A percentile compares a stretch with the other conserved stretches of the same genome.
phyloP scores from a whole-genome alignment of 495 filamentous ascomycete species.

The Mycothermus thermophilus region DNA sequence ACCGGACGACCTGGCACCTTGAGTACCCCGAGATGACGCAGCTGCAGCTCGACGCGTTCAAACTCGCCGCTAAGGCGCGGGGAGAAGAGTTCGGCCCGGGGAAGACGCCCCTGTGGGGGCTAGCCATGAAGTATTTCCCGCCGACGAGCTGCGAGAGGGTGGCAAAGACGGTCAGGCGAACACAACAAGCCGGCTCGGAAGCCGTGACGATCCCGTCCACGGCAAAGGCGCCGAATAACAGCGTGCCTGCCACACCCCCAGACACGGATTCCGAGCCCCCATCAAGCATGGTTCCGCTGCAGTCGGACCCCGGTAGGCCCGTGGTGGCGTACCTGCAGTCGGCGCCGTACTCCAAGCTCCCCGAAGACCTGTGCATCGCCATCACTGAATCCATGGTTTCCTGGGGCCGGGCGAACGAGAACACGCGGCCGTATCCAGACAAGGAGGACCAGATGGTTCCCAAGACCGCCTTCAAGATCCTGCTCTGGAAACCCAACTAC shows the following conservation, averaged over 20 bases:
- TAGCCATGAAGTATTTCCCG: constrained; percentile 37
- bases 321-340: constrained; percentile 26
- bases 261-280: constrained; percentile 8
- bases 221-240: constrained; percentile 12
- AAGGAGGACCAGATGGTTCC: constrained; percentile 54
- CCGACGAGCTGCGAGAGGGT: constrained; percentile 11
- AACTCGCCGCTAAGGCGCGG: constrained; percentile 24
- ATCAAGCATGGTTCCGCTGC: constrained; percentile 7
- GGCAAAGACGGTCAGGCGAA: not conserved
- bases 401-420: constrained; percentile 56
- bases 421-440: constrained; percentile 47
- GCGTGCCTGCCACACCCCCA: constrained; percentile 4
- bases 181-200: not conserved
- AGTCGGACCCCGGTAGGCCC: constrained; percentile 6
- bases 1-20: constrained; percentile 36
- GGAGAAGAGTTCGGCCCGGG: constrained; percentile 33
- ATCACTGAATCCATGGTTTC: constrained; percentile 52
- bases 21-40: constrained; percentile 42
- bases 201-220: constrained; percentile 3
- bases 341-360: constrained; percentile 32
- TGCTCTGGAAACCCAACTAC: constrained; percentile 54
- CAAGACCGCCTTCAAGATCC: constrained; percentile 65
- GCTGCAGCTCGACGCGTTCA: constrained; percentile 33
- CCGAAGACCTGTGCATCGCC: constrained; percentile 41
- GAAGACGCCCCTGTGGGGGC: constrained; percentile 29